phyloP scores from a whole-genome alignment of 495 filamentous ascomycete genomes.

The Neohortaea acidophila region DNA sequence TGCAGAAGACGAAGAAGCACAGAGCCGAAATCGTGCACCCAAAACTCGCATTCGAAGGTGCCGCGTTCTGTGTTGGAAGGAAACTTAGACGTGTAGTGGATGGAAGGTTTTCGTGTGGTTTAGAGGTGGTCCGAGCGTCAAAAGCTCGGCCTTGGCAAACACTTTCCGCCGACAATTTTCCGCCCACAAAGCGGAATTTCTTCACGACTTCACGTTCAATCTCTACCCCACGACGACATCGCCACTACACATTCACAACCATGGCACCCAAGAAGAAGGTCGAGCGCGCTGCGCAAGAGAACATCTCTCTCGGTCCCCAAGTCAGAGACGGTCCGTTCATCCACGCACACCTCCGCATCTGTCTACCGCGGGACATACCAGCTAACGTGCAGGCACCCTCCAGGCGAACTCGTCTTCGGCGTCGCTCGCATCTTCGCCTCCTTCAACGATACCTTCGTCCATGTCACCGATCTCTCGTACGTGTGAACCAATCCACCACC shows the following conservation, averaged over 20 bases:
- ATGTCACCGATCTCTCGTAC: slow-evolving; percentile 96
- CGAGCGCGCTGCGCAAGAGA: slow-evolving; percentile 66
- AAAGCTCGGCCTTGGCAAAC: slow-evolving; percentile 1
- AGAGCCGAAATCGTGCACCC: too few relatives aligned
- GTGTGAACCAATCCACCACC: slow-evolving; percentile 34
- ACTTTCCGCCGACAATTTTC: slow-evolving; percentile 1
- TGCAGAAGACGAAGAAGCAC: too few relatives aligned
- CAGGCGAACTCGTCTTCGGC: slow-evolving; percentile 95
- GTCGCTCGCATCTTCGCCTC: slow-evolving; percentile 98
- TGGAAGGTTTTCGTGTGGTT: too few relatives aligned
- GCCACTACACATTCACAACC: neutral
- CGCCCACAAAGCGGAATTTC: slow-evolving; percentile 8
- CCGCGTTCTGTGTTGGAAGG: too few relatives aligned
- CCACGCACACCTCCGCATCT: neutral
- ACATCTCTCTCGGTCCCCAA: slow-evolving; percentile 95
- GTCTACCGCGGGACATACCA: slow-evolving; percentile 1
- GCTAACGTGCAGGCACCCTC: too few relatives aligned
- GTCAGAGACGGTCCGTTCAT: slow-evolving; percentile 60
- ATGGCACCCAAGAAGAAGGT: slow-evolving; percentile 58
- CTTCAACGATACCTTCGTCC: slow-evolving; percentile 98
- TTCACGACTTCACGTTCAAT: neutral
- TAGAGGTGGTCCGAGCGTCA: neutral
- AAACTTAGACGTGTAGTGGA: too few relatives aligned
- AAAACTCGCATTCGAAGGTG: too few relatives aligned
- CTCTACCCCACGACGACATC: neutral